Percentiles rank a stretch among this genome's conserved stretches.
Conservation (phyloP, 2,329 filamentous ascomycete species). For the Colletotrichum coccodes region DNA sequence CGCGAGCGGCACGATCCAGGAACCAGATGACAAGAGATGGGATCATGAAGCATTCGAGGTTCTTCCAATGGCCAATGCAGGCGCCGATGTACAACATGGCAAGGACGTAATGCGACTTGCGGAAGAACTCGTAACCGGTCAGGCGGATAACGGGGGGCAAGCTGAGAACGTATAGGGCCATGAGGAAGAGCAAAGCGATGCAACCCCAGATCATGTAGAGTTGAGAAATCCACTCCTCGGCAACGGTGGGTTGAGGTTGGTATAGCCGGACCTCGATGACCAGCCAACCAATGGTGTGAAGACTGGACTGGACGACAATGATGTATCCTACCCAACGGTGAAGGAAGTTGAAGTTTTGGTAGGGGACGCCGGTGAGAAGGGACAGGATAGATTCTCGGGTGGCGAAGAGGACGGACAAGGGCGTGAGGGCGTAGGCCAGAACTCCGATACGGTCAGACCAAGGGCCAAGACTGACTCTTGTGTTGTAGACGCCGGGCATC, state of each 20-base stretch:
- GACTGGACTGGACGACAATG: slow-evolving; percentile 72
- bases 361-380: slow-evolving; percentile 76
- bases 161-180: slow-evolving; percentile 69
- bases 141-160: slow-evolving; percentile 65
- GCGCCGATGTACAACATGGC: slow-evolving; percentile 80
- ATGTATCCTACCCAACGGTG: slow-evolving; percentile 81
- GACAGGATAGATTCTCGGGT: slow-evolving; percentile 77
- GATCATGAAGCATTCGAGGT: slow-evolving; percentile 75
- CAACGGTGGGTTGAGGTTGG: slow-evolving; percentile 74
- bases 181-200: slow-evolving; percentile 73
- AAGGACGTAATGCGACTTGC: slow-evolving; percentile 78
- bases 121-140: slow-evolving; percentile 82
- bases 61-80: slow-evolving; percentile 79
- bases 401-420: slow-evolving; percentile 74
- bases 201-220: slow-evolving; percentile 79
- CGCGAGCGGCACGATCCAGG: slow-evolving; percentile 69
- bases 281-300: slow-evolving; percentile 79
- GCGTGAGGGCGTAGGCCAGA: slow-evolving; percentile 79
- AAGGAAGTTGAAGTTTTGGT: slow-evolving; percentile 81
- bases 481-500: slow-evolving; percentile 67
- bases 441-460: slow-evolving; percentile 77
- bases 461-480: slow-evolving; percentile 71
- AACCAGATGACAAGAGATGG: slow-evolving; percentile 73
- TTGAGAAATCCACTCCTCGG: slow-evolving; percentile 67
- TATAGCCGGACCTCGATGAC: slow-evolving; percentile 75